phyloP scores from a whole-genome alignment of 2,329 filamentous ascomycete genomes.

The Trichophyton benhamiae region DNA sequence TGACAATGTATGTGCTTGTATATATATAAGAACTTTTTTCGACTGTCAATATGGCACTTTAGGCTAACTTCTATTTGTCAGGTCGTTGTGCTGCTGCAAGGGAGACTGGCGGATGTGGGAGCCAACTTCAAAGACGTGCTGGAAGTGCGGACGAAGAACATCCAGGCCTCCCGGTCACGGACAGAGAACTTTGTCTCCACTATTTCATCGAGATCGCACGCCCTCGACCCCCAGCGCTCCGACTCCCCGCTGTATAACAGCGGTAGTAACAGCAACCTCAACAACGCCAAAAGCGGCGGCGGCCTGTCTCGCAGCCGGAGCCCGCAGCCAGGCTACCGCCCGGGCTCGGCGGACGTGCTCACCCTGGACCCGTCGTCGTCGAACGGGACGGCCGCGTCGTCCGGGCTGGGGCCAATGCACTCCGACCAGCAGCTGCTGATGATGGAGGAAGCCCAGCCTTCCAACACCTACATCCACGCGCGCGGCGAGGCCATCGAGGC shows the following conservation, averaged over 20 bases:
- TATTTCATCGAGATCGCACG: slow-evolving; percentile 64
- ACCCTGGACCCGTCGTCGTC: slow-evolving; percentile 60
- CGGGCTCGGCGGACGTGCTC: slow-evolving; percentile 53
- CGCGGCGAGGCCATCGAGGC: slow-evolving; percentile 91
- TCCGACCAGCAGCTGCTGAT: slow-evolving; percentile 79
- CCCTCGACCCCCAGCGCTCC: slow-evolving; percentile 54
- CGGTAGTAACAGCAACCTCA: no score
- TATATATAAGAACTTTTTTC: not conserved
- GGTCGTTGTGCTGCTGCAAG: slow-evolving; percentile 77
- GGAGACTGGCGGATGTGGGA: slow-evolving; percentile 81
- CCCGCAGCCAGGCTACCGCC: slow-evolving; percentile 44
- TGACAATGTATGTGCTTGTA: slow-evolving; percentile 55
- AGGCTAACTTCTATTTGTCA: slow-evolving; percentile 14
- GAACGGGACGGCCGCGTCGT: slow-evolving; percentile 26
- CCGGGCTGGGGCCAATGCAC: slow-evolving; percentile 27
- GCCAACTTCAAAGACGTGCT: slow-evolving; percentile 96
- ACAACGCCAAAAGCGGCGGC: no score
- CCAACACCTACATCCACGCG: slow-evolving; percentile 80
- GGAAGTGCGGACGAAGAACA: slow-evolving; percentile 93
- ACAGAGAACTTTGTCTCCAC: slow-evolving; percentile 95
- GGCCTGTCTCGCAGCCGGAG: slow-evolving; percentile 54
- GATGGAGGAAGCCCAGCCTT: slow-evolving; percentile 80
- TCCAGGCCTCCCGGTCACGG: slow-evolving; percentile 79
- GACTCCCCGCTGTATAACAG: slow-evolving; percentile 72
- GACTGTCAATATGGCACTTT: not conserved